Conservation (phyloP, 2,329 filamentous ascomycete species). For the Fusarium nanum region DNA sequence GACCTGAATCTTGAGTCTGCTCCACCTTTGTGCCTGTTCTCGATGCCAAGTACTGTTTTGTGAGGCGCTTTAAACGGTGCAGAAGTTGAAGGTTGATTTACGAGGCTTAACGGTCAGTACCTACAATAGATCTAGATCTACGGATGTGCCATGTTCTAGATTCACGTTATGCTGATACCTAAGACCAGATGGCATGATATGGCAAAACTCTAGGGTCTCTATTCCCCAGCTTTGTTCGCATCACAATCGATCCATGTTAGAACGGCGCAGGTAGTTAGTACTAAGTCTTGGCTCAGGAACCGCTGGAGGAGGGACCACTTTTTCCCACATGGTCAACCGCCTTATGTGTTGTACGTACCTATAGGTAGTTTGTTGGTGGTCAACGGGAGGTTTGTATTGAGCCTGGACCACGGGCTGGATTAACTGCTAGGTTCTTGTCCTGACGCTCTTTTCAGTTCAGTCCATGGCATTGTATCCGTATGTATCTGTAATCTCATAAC, state of each 20-base stretch:
- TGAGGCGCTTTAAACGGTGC: background rate
- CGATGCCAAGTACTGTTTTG: background rate
- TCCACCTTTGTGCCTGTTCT: constrained; percentile 2
- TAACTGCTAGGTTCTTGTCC: constrained; percentile 14
- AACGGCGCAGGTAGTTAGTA: background rate
- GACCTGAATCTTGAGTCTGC: constrained; percentile 15
- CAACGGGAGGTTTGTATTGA: background rate
- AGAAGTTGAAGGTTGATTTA: background rate
- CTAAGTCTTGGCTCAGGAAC: constrained; percentile 4
- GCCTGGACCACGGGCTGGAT: background rate
- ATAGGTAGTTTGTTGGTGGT: background rate
- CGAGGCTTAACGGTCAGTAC: background rate
- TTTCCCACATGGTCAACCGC: constrained; percentile 42
- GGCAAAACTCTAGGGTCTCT: background rate
- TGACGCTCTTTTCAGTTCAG: constrained; percentile 14
- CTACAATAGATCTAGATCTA: background rate
- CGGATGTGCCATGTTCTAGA: background rate
- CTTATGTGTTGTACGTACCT: background rate
- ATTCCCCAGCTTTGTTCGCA: constrained; percentile 1
- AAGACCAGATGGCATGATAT: background rate
- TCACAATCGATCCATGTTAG: background rate
- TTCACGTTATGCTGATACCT: background rate
- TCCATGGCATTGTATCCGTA: background rate
- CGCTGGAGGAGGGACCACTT: background rate
- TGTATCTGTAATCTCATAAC: constrained; percentile 40